These are phyloP conservation scores for Lipomyces chichibuensis DNA, from an alignment of 805 yeast species.

Conservation along the genomic window DNA sequence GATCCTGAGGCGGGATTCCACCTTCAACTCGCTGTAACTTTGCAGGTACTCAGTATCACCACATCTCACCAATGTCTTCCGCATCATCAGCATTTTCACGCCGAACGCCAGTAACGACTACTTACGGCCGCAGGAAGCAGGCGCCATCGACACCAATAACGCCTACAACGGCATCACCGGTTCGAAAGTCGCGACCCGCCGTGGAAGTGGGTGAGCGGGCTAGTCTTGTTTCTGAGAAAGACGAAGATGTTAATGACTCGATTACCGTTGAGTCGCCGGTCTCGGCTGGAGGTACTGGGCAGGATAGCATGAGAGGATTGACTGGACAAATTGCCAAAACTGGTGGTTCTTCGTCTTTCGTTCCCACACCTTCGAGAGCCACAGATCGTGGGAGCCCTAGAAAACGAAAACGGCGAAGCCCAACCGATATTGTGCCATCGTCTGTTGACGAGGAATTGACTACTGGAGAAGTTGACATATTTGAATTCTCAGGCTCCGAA, in stretches of 20 bases:
- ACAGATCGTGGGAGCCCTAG: neutral
- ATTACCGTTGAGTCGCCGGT: neutral
- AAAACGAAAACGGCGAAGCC: neutral
- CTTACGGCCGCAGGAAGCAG: conserved; percentile 24
- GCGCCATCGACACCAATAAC: conserved; percentile 20
- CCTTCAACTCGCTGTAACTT: neutral
- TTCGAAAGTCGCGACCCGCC: conserved; percentile 6
- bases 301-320: neutral
- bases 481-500: neutral
- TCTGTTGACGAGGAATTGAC: neutral
- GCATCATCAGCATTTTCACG: conserved; percentile 8
- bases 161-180: conserved; percentile 23
- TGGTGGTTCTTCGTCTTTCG: neutral
- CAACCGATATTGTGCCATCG: neutral
- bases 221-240: neutral
- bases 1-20: neutral
- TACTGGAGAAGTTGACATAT: neutral
- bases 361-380: conserved; percentile 1
- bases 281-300: neutral
- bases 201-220: neutral
- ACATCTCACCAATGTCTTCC: neutral
- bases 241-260: neutral
- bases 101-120: conserved; percentile 19
- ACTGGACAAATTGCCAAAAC: neutral
- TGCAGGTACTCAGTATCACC: neutral